Conservation (phyloP, 116 monocot species). For the Zostera marina region DNA sequence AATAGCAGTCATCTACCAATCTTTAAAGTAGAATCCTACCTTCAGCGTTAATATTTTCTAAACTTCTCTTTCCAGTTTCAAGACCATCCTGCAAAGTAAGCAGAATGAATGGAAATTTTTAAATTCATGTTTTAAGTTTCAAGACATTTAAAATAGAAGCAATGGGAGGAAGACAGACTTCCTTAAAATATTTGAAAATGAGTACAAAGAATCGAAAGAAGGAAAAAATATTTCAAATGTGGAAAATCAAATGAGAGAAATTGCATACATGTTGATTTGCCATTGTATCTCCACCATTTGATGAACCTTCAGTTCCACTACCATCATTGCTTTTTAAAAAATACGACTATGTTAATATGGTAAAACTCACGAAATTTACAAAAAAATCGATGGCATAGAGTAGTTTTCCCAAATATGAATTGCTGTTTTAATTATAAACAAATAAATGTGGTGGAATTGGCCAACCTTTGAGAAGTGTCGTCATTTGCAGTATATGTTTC, state of each 20-base stretch:
- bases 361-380: background rate
- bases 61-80: conserved; percentile 6
- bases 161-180: too few relatives aligned
- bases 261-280: conserved; percentile 7
- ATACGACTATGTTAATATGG: background rate
- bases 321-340: conserved; percentile 5
- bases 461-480: conserved; percentile 11
- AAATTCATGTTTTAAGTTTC: background rate
- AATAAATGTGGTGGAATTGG: background rate
- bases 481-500: conserved; percentile 11
- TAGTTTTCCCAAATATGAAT: background rate
- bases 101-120: background rate
- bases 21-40: background rate
- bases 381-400: background rate
- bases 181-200: too few relatives aligned
- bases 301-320: conserved; percentile 13
- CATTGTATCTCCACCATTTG: conserved; percentile 9
- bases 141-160: too few relatives aligned
- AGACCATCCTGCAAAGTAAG: conserved; percentile 6
- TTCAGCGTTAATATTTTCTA: conserved; percentile 11
- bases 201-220: background rate
- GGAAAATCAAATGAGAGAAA: background rate
- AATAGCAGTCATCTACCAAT: background rate
- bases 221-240: background rate
- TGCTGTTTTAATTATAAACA: background rate